Conservation (phyloP, 805 yeast genomes). For the Candida takata region DNA sequence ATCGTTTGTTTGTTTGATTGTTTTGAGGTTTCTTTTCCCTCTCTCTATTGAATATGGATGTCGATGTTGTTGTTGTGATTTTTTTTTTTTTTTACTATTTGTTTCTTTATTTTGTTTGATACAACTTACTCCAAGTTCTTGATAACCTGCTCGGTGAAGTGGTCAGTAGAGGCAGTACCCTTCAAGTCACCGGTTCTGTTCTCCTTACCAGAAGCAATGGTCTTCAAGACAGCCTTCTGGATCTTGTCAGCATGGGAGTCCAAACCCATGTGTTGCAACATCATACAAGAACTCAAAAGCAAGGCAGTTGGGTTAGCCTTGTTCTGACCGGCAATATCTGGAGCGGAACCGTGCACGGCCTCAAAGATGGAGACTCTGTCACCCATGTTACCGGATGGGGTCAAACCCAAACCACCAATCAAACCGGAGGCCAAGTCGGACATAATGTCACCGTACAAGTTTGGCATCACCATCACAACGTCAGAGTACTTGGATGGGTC, state of each 20-base stretch:
- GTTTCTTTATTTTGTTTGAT: too few relatives aligned
- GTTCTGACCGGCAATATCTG: conserved; percentile 98
- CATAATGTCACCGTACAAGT: conserved; percentile 98
- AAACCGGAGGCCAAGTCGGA: conserved; percentile 96
- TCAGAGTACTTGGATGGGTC: conserved; percentile 83
- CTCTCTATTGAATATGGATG: too few relatives aligned
- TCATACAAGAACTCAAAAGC: conserved; percentile 93
- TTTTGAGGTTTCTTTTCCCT: too few relatives aligned
- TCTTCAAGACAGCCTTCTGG: conserved; percentile 75
- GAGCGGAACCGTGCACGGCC: conserved; percentile 99
- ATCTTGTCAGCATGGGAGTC: conserved; percentile 74
- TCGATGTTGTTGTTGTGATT: too few relatives aligned
- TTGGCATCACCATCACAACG: conserved; percentile 95
- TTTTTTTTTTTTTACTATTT: too few relatives aligned
- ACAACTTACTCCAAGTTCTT: conserved; percentile 30
- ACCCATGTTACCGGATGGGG: conserved; percentile 99
- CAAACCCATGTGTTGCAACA: conserved; percentile 98
- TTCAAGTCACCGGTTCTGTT: conserved; percentile 95
- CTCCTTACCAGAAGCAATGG: conserved; percentile 93
- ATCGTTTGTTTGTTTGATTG: too few relatives aligned
- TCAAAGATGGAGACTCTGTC: conserved; percentile 95
- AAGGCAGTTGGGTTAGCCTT: conserved; percentile 98
- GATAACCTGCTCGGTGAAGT: conserved; percentile 90
- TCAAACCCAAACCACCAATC: conserved; percentile 97
- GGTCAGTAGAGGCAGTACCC: conserved; percentile 83